phyloP scores from a whole-genome alignment of 306 rosid genomes.

The Argentina anserina region DNA sequence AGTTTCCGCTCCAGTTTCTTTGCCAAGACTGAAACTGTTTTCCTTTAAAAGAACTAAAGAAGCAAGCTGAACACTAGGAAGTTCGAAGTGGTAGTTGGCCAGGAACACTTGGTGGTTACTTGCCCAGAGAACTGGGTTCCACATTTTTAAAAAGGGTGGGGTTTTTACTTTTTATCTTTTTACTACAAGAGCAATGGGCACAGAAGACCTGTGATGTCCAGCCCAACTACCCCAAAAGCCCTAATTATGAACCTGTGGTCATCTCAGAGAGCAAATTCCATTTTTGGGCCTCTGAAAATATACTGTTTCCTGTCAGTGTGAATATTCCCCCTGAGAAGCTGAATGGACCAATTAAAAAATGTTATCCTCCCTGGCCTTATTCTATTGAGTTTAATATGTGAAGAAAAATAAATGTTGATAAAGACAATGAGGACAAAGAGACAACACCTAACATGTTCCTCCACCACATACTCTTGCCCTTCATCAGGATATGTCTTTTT shows the following conservation, averaged over 20 bases:
- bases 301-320: neutral
- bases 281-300: neutral
- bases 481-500: neutral
- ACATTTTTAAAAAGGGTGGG: neutral
- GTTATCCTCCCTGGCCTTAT: neutral
- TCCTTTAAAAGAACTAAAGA: too few species aligned
- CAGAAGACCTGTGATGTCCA: neutral
- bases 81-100: neutral
- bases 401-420: constrained; percentile 10
- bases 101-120: neutral
- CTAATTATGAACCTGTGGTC: neutral
- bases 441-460: neutral
- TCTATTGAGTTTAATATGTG: too few species aligned
- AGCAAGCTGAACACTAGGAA: neutral
- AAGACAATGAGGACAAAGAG: constrained; percentile 5
- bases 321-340: neutral
- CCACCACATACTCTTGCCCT: neutral
- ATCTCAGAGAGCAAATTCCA: neutral
- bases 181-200: neutral
- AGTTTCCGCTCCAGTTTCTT: neutral
- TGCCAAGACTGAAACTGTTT: neutral
- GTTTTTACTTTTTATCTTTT: too few species aligned
- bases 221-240: neutral
- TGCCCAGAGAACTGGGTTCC: neutral
- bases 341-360: neutral